Conservation (phyloP, 2,329 filamentous ascomycete species). For the Incumbomyces delicatus region DNA sequence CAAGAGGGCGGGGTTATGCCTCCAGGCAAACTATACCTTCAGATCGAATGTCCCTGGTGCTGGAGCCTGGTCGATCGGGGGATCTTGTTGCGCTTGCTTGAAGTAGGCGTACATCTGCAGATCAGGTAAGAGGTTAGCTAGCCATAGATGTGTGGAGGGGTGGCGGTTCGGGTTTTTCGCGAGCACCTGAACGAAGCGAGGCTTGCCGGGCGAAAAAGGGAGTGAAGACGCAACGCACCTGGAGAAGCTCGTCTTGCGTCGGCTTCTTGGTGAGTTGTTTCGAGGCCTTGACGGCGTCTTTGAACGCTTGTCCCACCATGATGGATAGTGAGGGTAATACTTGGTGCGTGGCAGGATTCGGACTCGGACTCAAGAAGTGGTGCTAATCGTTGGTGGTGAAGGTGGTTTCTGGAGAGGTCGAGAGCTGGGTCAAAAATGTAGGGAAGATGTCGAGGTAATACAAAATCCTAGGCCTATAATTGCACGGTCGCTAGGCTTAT, state of each 20-base stretch:
- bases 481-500: too few relatives aligned
- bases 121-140: neutral
- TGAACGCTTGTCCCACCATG: conserved; percentile 24
- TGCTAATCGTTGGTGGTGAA: too few relatives aligned
- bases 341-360: neutral
- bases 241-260: conserved; percentile 26
- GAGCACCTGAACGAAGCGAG: neutral
- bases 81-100: conserved; percentile 28
- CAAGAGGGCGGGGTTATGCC: too few relatives aligned
- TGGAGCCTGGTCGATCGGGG: conserved; percentile 22
- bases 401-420: too few relatives aligned
- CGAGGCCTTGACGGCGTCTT: conserved; percentile 26
- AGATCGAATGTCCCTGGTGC: conserved; percentile 31
- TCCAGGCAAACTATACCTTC: conserved; percentile 29
- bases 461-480: too few relatives aligned
- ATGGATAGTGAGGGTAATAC: conserved; percentile 2
- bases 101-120: conserved; percentile 30
- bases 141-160: too few relatives aligned
- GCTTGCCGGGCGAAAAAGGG: too few relatives aligned
- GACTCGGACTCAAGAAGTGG: neutral
- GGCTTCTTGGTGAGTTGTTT: conserved; percentile 28
- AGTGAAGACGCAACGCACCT: too few relatives aligned
- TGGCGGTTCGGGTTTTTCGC: too few relatives aligned
- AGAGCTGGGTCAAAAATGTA: too few relatives aligned
- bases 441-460: too few relatives aligned